Base-by-base conservation (phyloP, 371 early-diverging fungal species). In the Sporodiniella umbellata region DNA sequence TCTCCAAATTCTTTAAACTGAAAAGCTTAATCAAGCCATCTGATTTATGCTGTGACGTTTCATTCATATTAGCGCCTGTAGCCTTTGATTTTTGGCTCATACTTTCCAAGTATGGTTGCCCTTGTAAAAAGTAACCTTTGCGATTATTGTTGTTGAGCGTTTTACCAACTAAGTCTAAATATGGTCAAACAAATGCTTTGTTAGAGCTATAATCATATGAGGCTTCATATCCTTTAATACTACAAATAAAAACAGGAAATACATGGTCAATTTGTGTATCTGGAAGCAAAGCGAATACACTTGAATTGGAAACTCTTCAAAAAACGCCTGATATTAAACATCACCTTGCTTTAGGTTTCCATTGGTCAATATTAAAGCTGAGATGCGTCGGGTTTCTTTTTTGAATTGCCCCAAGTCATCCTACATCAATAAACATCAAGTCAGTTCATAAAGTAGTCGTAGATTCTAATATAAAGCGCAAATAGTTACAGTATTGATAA, bases 1-100 rank as follows among this genome's bases (percentile, higher is more conserved):
- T 12, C 31, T 53, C 45, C 10, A 53, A 22, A n/a, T 45, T n/a
- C 28, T 45, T 53, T 24, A 53, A 37, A n/a, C 45, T 18, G 18
- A 44, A 38, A 37, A 45, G 24, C 19, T 30, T 45, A 11, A 45
- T 10, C 12, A 53, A n/a, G 23, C 39, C 45, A 39, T 53, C 53
- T 12, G 53, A 15, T 37, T 45, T 35, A 39, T 45, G 45, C 10
- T 44, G 45, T 8, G 2, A 33, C 38, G 15, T 28, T 40, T 50
- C 50, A 42, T 50, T 42, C 5, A 40, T 14, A 42, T 10, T 38
- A 19, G 17, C 11, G 8, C 22, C 21, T 8, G 24, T 21, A 12
- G 28, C 40, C 28, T 40, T 50, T 17, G 42, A 42, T 50, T 50
- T 40, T 21, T 21, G n/a, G 28, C 42, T 28, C 42, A 50, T 40